Evolutionary conservation across 441 rosid genomes (phyloP), one percentile per base, ranked within the genome.

Genomic region (Gossypium schwendimanii): DNA sequence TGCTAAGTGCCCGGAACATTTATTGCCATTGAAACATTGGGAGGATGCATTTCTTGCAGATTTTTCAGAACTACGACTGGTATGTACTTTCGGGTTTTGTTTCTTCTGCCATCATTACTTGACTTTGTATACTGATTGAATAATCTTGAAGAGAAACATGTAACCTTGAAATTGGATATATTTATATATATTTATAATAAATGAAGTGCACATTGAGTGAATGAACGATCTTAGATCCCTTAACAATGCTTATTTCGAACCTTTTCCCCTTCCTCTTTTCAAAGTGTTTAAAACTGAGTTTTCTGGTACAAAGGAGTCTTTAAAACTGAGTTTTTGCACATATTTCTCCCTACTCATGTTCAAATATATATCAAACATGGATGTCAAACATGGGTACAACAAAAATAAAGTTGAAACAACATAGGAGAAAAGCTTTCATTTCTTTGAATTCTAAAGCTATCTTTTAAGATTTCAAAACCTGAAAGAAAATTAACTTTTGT

Each of bases 21-120:
- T 90, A 66, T 70, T 84, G 73, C 91, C 96, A 1, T 54, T 72
- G 59, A 89, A 86, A 81, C 82, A 86, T 78, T 90, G 97, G 97
- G 97, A 92, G 84, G 89, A 89, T 62, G 85, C 77, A 33, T 90
- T 92, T 81, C 97, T 94, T 78, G 82, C 81, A 33, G 96, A 94
- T 73, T 89, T 92, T 78, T 83, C 83, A 12, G 75, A 86, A 84
- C 86, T 94, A 63, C 85, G 92, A 55, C 75, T 49, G 93, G 95
- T 94, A 80, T 31, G 75, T 21, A 33, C 61, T 73, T 24, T 73
- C 57, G 9, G 11, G 28, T 50, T 52, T 23, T 26, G 53, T 57
- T 67, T 70, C 28, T 45, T 62, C 66, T 0, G 5, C 24, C 47
- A 62, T 33, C 24, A 2, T 2, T 36, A 10, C 12, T 21, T 5